Conservation (phyloP, 2,329 filamentous ascomycete species). For the Fusarium dlaminii region DNA sequence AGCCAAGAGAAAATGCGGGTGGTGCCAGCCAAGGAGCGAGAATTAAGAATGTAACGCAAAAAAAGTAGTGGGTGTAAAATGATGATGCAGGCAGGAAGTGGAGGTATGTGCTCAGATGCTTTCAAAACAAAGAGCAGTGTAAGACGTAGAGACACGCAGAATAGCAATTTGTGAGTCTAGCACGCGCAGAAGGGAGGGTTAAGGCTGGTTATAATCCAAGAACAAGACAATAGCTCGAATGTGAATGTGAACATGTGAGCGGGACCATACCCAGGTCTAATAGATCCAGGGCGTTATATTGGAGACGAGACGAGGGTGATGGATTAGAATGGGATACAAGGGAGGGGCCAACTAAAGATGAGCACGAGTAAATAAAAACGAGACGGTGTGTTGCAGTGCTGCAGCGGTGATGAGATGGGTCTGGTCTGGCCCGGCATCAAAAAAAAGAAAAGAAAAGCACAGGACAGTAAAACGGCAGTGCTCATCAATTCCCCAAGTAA, state of each 20-base stretch:
- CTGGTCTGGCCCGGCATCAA: not conserved
- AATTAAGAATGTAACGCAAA: conserved; percentile 18
- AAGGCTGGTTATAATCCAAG: conserved; percentile 27
- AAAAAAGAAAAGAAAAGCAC: conserved; percentile 20
- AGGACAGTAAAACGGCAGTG: conserved; percentile 33
- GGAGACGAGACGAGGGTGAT: conserved; percentile 12
- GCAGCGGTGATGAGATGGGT: conserved; percentile 33
- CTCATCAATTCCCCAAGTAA: conserved; percentile 26
- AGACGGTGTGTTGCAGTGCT: conserved; percentile 38
- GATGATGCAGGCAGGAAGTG: not conserved
- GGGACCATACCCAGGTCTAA: conserved; percentile 21
- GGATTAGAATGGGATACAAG: conserved; percentile 1
- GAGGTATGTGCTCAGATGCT: conserved; percentile 6
- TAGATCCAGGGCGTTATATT: conserved; percentile 21
- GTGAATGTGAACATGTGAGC: conserved; percentile 10
- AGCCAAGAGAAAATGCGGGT: conserved; percentile 28
- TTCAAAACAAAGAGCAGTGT: conserved; percentile 20
- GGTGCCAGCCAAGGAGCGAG: conserved; percentile 35
- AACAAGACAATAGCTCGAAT: conserved; percentile 4
- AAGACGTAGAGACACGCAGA: not conserved
- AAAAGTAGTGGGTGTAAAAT: conserved; percentile 12
- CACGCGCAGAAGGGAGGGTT: conserved; percentile 14
- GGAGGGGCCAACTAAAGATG: conserved; percentile 18
- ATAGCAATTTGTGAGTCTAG: not conserved
- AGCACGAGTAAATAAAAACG: conserved; percentile 30